phyloP scores from a whole-genome alignment of 1,284 basidiomycete species.

The Fomitopsis schrenkii region DNA sequence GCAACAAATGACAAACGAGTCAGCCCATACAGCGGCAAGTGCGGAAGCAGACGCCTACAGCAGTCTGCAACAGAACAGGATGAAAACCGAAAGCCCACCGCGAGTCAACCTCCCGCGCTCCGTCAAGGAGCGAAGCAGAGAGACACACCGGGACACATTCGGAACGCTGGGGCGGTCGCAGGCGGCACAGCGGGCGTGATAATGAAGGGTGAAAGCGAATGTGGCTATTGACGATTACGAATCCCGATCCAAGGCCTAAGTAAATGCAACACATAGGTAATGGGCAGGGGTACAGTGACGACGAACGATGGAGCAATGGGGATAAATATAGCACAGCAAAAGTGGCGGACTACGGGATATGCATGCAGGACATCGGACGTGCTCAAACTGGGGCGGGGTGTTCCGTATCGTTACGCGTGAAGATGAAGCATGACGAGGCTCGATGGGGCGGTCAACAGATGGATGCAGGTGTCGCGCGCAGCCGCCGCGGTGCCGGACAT shows the following conservation, averaged over 20 bases:
- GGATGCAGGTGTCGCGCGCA: background rate
- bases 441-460: background rate
- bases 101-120: background rate
- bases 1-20: background rate
- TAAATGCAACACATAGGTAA: background rate
- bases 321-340: constrained; percentile 7
- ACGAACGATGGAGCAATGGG: background rate
- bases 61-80: background rate
- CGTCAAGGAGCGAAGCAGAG: background rate
- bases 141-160: background rate
- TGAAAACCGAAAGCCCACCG: background rate
- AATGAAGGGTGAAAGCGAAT: background rate
- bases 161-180: background rate
- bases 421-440: constrained; percentile 1
- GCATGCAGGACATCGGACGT: constrained; percentile 4
- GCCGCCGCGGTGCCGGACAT: background rate
- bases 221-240: background rate
- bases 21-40: background rate
- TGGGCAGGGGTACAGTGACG: background rate
- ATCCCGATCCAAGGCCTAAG: background rate
- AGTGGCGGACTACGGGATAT: constrained; percentile 3
- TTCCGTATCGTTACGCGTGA: constrained; percentile 2
- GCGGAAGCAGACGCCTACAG: background rate
- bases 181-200: background rate
- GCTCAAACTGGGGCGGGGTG: background rate